A percentile compares a stretch with the other conserved stretches of the same genome.
Conservation (phyloP, 371 early-diverging fungal species). For the Mucor plumbeus region DNA sequence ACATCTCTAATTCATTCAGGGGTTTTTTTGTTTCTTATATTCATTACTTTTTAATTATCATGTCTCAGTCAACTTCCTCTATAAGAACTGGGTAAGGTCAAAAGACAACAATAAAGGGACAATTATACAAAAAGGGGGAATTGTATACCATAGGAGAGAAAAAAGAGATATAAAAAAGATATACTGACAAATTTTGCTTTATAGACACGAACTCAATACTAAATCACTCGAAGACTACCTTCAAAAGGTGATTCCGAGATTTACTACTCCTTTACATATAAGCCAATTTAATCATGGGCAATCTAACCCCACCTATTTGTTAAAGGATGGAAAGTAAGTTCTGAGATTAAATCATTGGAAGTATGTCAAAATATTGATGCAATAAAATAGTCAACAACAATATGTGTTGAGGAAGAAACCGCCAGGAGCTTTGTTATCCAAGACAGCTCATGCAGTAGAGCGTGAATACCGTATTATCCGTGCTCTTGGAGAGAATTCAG, state of each 20-base stretch:
- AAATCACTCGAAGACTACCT: slow-evolving; percentile 62
- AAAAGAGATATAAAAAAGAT: background rate
- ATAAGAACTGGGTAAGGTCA: slow-evolving; percentile 35
- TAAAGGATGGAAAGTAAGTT: slow-evolving; percentile 66
- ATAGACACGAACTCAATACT: slow-evolving; percentile 68
- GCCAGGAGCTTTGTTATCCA: slow-evolving; percentile 81
- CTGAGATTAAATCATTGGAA: background rate
- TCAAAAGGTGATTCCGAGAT: slow-evolving; percentile 46
- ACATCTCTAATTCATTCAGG: background rate
- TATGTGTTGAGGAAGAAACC: slow-evolving; percentile 94
- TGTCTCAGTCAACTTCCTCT: slow-evolving; percentile 35
- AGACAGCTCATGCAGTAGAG: slow-evolving; percentile 92
- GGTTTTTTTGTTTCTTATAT: background rate
- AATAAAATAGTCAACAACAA: slow-evolving; percentile 44
- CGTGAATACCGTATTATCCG: slow-evolving; percentile 84
- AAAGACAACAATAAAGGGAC: background rate
- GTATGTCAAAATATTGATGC: background rate
- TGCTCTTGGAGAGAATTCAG: slow-evolving; percentile 71
- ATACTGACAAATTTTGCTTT: background rate
- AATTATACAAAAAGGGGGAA: background rate
- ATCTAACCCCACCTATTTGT: slow-evolving; percentile 89
- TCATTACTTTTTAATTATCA: background rate
- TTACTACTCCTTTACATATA: slow-evolving; percentile 68
- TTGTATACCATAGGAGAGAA: background rate
- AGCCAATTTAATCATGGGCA: slow-evolving; percentile 89